Evolutionary conservation across 352 stramenopile genomes (phyloP), one percentile per base, ranked within the genome.

Genomic region (Phytopythium vexans): DNA sequence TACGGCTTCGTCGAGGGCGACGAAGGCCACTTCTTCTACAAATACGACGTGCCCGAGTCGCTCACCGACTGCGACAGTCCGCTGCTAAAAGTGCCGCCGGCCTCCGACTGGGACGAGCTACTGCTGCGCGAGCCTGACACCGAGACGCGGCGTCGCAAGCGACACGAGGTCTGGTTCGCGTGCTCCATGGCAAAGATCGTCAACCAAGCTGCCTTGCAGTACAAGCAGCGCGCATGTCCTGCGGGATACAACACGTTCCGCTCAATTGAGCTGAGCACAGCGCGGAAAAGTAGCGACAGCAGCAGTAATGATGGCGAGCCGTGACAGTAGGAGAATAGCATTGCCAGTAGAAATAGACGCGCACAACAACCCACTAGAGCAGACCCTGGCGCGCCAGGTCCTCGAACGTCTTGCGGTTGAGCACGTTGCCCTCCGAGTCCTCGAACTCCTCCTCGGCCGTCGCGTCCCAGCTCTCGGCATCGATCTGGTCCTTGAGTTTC

Each of bases 381-480:
- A 99, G 73, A 8, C 97, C 97, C 75, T 99, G 96, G 53, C 97
- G 78, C 37, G 96, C 95, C 31, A 99, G 70, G 76, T 99, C 97
- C 72, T 99, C 94, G 72, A 98, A 99, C 9, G 95, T 98, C 63
- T 97, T 95, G 45, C 88, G 77, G 64, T 96, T 98, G 21, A 99
- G 74, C 6, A 99, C 96, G 66, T 99, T 99, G 43, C 97, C 97
- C 65, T 99, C 89, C 35, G 91, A 97, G 82, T 99, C 97, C 72
- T 99, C 97, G 66, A 98, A 99, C 74, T 99, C 96, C 84, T 99
- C 97, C 56, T 98, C 95, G 37, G 94, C 84, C 16, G 85, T 89
- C 9, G 83, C 70, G 72, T 98, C 95, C 81, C 96, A 99, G 45
- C 85, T 89, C 69, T 99, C 95, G 21, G 80, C 62, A 48, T 98